Evolutionary conservation across 1,284 basidiomycete genomes (phyloP).

Genomic region (Dichomitus squalens): DNA sequence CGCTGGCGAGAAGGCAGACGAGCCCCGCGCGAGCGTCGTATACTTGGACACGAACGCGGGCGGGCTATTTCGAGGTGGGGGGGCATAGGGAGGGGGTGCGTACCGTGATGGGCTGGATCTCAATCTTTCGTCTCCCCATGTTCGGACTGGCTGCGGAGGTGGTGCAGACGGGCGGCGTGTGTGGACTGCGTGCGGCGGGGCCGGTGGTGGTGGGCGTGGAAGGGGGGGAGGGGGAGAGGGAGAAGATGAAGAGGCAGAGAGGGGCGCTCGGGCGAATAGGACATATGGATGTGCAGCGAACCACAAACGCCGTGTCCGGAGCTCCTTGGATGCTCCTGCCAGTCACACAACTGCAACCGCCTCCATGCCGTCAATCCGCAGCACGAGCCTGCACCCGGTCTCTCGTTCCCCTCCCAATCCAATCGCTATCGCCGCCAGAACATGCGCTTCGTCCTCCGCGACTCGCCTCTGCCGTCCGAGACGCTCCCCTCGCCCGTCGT

Average conservation of each 20-base stretch:
- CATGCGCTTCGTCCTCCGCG: background rate
- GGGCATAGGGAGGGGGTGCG: constrained; percentile 39
- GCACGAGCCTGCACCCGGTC: constrained; percentile 14
- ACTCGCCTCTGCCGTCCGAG: background rate
- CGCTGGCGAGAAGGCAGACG: constrained; percentile 22
- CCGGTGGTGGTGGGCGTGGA: constrained; percentile 15
- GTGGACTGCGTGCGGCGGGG: constrained; percentile 2
- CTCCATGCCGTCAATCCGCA: constrained; percentile 29
- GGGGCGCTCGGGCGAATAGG: constrained; percentile 23
- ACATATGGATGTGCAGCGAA: constrained; percentile 31
- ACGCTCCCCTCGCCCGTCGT: too few species aligned
- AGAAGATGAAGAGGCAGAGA: constrained; percentile 22
- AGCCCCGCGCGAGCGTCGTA: constrained; percentile 26
- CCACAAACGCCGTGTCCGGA: constrained; percentile 35
- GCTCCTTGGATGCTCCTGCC: constrained; percentile 29
- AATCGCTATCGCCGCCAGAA: background rate
- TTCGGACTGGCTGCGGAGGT: constrained; percentile 5
- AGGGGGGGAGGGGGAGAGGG: constrained; percentile 16
- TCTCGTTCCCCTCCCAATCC: constrained; percentile 2
- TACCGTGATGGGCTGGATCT: constrained; percentile 85
- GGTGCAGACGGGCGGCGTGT: constrained; percentile 1
- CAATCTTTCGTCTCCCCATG: constrained; percentile 90
- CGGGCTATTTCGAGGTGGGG: constrained; percentile 26
- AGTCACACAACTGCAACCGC: constrained; percentile 28
- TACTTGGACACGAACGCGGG: constrained; percentile 23